A percentile compares a stretch with the other conserved stretches of the same genome.
Conservation (phyloP, 176 grass and related monocot genomes). For the Urochloa ruziziensis region DNA sequence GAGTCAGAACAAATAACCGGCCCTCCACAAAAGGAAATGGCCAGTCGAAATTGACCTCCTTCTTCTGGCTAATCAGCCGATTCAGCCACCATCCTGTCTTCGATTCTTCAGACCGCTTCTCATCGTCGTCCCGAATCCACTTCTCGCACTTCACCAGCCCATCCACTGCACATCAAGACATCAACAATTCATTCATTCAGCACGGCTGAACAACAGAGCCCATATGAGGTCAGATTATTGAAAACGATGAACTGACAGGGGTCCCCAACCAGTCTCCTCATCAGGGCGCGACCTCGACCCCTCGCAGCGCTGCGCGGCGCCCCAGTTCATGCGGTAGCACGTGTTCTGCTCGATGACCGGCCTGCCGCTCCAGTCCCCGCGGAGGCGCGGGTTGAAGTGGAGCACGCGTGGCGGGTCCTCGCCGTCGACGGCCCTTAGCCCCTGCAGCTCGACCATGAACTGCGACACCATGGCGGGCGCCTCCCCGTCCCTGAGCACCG, state of each 20-base stretch:
- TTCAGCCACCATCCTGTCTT: slow-evolving; percentile 61
- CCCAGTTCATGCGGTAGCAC: slow-evolving; percentile 88
- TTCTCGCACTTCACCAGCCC: slow-evolving; percentile 74
- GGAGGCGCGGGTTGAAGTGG: slow-evolving; percentile 75
- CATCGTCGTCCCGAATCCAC: slow-evolving; percentile 52
- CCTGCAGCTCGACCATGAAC: slow-evolving; percentile 72
- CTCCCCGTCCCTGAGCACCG: slow-evolving; percentile 43
- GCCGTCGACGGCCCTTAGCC: slow-evolving; percentile 65
- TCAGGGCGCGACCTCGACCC: slow-evolving; percentile 44
- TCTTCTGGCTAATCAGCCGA: slow-evolving; percentile 47
- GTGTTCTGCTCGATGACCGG: slow-evolving; percentile 74
- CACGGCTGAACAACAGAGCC: not conserved
- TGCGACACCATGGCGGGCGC: slow-evolving; percentile 54
- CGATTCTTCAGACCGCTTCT: slow-evolving; percentile 25
- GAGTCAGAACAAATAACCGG: slow-evolving; percentile 73
- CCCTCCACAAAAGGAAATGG: slow-evolving; percentile 72
- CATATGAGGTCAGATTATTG: slow-evolving; percentile 15
- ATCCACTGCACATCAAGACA: slow-evolving; percentile 60
- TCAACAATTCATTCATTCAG: not conserved
- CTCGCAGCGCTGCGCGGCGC: slow-evolving; percentile 53
- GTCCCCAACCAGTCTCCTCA: slow-evolving; percentile 64
- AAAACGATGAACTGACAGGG: slow-evolving; percentile 5
- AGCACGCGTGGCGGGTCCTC: slow-evolving; percentile 70
- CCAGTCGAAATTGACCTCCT: slow-evolving; percentile 58
- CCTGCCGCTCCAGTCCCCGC: slow-evolving; percentile 63